Evolutionary conservation across 2,329 filamentous ascomycete genomes (phyloP), one percentile per base, ranked within the genome.

Genomic region (Microdochium nivale): DNA sequence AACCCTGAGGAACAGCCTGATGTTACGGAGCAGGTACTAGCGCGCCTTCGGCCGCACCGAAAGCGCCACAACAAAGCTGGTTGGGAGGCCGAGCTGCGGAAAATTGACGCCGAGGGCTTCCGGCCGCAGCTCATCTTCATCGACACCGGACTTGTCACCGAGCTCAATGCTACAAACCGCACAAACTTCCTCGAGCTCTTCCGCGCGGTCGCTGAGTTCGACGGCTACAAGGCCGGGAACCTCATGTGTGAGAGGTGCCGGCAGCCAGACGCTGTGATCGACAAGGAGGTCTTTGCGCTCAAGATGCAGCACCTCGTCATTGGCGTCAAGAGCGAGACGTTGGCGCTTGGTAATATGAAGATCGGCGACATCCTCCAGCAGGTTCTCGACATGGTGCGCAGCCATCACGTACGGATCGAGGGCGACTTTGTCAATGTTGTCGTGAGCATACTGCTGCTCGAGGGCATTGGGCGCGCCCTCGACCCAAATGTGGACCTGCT

Each of bases 351-450:
- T 3, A 96, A 90, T 63, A 87, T 99, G 70, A 95, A 91, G 71
- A 96, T 99, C 56, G 94, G 94, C 11, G 94, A 99, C 60, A 90
- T 99, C 21, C 70, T 99, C 27, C 90, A 94, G 62, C 81, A 95
- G 60, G 94, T 97, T 0, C 75, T 99, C 46, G 79, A 79, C 53
- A 96, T 99, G 90, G 94, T 99, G 27, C 83, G 94, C 51, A 74
- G 77, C 10, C 94, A 99, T 66, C 94, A 99, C 64, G 94, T 99
- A 3, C 80, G 94, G 9, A 79, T 99, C 49, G 94, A 99, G 68
- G 94, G 94, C 9, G 94, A 99, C 66, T 99, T 97, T 65, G 90
- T 99, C 65, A 99, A 99, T 64, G 94, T 99, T 3, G 92, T 99
- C 27, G 86, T 99, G 53, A 95, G 90, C 54, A 96, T 97, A 50